phyloP scores from a whole-genome alignment of 768 basidiomycete species.

The Mycena belliarum region DNA sequence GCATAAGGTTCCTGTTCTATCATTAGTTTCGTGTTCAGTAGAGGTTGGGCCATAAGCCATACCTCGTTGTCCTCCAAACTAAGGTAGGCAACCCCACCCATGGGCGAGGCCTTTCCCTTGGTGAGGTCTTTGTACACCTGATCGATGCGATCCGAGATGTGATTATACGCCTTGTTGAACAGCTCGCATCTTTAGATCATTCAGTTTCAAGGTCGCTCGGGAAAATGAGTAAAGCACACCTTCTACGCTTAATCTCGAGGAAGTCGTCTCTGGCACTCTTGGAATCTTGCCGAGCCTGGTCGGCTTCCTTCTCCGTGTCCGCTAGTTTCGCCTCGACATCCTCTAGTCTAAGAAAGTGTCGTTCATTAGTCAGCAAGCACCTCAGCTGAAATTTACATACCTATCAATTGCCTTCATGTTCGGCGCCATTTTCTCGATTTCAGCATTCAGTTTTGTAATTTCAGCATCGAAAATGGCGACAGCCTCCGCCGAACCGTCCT shows the following conservation, averaged over 20 bases:
- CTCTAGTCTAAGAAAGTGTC: conserved; percentile 56
- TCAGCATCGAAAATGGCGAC: conserved; percentile 74
- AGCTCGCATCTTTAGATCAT: conserved; percentile 57
- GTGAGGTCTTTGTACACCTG: conserved; percentile 97
- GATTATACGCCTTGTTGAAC: conserved; percentile 95
- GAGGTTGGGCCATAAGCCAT: background rate
- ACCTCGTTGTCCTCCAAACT: conserved; percentile 96
- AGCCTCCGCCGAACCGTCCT: conserved; percentile 65
- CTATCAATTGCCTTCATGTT: conserved; percentile 96
- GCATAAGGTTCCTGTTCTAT: conserved; percentile 34
- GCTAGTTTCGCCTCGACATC: conserved; percentile 82
- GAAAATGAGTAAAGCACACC: conserved; percentile 46
- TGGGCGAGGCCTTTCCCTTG: conserved; percentile 89
- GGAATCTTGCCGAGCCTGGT: conserved; percentile 87
- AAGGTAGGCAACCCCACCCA: conserved; percentile 96
- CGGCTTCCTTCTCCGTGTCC: conserved; percentile 91
- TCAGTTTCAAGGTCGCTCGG: background rate
- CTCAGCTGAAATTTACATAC: conserved; percentile 38
- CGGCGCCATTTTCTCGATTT: conserved; percentile 93
- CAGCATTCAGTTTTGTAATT: conserved; percentile 67
- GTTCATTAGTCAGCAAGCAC: background rate
- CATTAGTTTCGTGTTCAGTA: background rate
- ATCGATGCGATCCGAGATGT: conserved; percentile 94
- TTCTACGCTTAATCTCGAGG: conserved; percentile 79
- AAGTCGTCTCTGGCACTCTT: conserved; percentile 90